These are phyloP conservation scores for Lolium rigidum DNA, from an alignment of 176 grass and related monocot genomes.

Conservation along the genomic window DNA sequence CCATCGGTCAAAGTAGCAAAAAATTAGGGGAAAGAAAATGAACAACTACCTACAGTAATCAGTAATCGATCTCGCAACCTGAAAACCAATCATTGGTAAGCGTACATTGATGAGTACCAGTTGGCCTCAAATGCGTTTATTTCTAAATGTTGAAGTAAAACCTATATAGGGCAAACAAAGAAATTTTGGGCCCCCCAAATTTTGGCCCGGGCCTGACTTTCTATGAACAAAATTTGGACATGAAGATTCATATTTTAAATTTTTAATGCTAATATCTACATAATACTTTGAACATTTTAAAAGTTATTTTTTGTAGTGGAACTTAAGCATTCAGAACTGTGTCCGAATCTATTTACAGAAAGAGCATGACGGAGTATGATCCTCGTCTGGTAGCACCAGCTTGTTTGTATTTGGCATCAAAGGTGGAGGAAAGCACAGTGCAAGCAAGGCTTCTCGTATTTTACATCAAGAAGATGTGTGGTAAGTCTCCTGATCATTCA, in stretches of 20 bases:
- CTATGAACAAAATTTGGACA: not conserved
- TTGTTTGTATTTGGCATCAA: constrained; percentile 96
- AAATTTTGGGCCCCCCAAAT: too few species aligned
- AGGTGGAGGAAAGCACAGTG: constrained; percentile 97
- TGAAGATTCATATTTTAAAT: not conserved
- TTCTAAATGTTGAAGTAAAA: too few species aligned
- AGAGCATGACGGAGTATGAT: constrained; percentile 93
- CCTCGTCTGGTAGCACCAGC: constrained; percentile 88
- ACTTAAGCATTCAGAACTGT: not conserved
- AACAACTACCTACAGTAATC: too few species aligned
- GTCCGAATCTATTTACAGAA: constrained; percentile 48
- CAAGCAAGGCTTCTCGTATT: constrained; percentile 96
- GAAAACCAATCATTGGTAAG: too few species aligned
- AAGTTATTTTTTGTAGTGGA: not conserved
- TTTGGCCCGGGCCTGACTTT: too few species aligned
- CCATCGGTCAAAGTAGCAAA: too few species aligned
- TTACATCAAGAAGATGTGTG: constrained; percentile 98
- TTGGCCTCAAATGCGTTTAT: too few species aligned
- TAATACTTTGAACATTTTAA: not conserved
- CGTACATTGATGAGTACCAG: too few species aligned
- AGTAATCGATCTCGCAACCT: too few species aligned
- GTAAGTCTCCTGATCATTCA: constrained; percentile 30
- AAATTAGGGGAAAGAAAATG: too few species aligned
- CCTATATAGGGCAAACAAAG: too few species aligned
- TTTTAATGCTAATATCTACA: not conserved